Conservation (phyloP, 2,329 filamentous ascomycete species). For the Magnaporthales sp. region DNA sequence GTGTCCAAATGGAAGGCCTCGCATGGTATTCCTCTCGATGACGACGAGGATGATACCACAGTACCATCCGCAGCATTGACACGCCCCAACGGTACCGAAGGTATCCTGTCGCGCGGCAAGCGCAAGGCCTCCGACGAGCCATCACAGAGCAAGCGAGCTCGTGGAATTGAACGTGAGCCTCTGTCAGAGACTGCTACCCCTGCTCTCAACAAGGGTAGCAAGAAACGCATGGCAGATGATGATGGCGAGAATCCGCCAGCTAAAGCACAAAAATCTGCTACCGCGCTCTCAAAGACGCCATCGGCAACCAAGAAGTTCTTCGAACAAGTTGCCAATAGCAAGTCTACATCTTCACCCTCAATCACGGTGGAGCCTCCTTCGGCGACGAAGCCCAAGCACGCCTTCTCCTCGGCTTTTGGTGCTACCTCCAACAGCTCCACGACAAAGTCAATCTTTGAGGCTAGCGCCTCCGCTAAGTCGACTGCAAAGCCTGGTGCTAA, state of each 20-base stretch:
- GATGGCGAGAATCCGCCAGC: conserved; percentile 36
- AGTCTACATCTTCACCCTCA: conserved; percentile 13
- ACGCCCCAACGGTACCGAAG: conserved; percentile 23
- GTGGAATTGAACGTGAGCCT: conserved; percentile 31
- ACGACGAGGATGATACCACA: conserved; percentile 21
- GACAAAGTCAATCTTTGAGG: conserved; percentile 12
- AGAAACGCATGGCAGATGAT: conserved; percentile 44
- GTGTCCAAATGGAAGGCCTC: conserved; percentile 50
- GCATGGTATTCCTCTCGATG: conserved; percentile 44
- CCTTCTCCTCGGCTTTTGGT: conserved; percentile 16
- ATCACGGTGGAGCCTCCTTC: conserved; percentile 19
- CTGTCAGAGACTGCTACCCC: conserved; percentile 23
- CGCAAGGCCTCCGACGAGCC: conserved; percentile 48
- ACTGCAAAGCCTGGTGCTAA: conserved; percentile 12
- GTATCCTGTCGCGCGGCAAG: conserved; percentile 27
- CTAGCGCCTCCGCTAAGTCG: conserved; percentile 23
- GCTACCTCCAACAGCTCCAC: background rate
- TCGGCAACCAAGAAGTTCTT: conserved; percentile 48
- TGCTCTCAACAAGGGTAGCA: conserved; percentile 36
- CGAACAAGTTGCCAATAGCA: conserved; percentile 43
- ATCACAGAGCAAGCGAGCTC: conserved; percentile 38
- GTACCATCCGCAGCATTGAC: conserved; percentile 16
- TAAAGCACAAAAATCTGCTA: conserved; percentile 38
- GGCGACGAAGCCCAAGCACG: conserved; percentile 19
- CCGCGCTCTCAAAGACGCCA: conserved; percentile 22